Percentiles rank a stretch among this genome's conserved stretches.
phyloP scores from a whole-genome alignment of 2,329 filamentous ascomycete genomes.

The Corynespora cassiicola region DNA sequence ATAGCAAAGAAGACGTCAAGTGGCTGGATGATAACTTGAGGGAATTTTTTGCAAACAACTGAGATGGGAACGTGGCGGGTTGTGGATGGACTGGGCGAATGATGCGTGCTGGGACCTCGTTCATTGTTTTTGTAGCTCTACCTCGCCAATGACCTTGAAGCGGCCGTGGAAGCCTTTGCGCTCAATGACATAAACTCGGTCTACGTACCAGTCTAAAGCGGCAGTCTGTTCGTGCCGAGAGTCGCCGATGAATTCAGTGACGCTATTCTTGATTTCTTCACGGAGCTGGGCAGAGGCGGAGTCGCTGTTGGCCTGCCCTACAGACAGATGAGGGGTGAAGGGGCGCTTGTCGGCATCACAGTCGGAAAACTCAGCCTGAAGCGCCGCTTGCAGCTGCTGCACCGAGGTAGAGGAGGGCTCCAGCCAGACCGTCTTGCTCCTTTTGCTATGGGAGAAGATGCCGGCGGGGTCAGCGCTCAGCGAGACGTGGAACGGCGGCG shows the following conservation, averaged over 20 bases:
- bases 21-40: conserved; percentile 72
- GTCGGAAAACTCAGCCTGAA: conserved; percentile 33
- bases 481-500: conserved; percentile 23
- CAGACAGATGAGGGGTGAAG: conserved; percentile 33
- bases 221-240: conserved; percentile 3
- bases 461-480: conserved; percentile 27
- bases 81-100: conserved; percentile 1
- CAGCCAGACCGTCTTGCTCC: conserved; percentile 34
- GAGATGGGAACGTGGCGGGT: conserved; percentile 1
- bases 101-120: background rate
- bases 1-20: conserved; percentile 72
- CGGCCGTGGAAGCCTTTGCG: conserved; percentile 28
- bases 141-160: conserved; percentile 28
- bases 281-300: conserved; percentile 15
- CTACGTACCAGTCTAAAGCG: conserved; percentile 30
- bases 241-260: conserved; percentile 10
- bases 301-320: conserved; percentile 30
- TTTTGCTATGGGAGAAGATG: conserved; percentile 22
- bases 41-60: conserved; percentile 55
- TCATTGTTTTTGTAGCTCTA: conserved; percentile 8
- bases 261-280: conserved; percentile 18
- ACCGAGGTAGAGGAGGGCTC: conserved; percentile 18
- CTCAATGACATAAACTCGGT: conserved; percentile 34
- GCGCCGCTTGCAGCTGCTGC: conserved; percentile 27
- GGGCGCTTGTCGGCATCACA: conserved; percentile 24